Conservation (phyloP, 2,329 filamentous ascomycete genomes). For the Aspergillus sp. region DNA sequence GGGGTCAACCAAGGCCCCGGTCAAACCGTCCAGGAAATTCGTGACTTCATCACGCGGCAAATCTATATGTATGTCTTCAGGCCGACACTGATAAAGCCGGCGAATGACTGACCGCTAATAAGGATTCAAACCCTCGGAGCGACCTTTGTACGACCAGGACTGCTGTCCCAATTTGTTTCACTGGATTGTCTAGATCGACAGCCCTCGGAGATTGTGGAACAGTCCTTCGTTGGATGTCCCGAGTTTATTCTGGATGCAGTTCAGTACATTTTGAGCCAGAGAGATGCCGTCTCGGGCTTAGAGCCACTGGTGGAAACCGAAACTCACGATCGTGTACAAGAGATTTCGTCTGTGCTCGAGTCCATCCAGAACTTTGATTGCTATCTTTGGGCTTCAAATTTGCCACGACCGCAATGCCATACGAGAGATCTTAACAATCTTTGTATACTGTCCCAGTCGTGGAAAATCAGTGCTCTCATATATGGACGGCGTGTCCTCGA, state of each 20-base stretch:
- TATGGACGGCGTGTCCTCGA: conserved; percentile 34
- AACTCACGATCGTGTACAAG: conserved; percentile 7
- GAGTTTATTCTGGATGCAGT: conserved; percentile 32
- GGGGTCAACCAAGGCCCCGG: conserved; percentile 22
- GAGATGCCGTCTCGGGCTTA: conserved; percentile 22
- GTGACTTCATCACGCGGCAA: conserved; percentile 30
- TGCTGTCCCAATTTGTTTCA: conserved; percentile 25
- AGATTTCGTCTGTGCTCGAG: conserved; percentile 18
- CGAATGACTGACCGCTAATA: background rate
- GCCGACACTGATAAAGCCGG: background rate
- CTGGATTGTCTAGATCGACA: conserved; percentile 14
- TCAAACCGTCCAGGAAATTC: conserved; percentile 27
- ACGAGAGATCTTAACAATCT: conserved; percentile 21
- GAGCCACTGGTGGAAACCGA: conserved; percentile 1
- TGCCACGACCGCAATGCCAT: conserved; percentile 16
- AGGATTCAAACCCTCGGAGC: conserved; percentile 36
- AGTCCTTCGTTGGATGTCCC: conserved; percentile 38
- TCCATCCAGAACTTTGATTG: conserved; percentile 26
- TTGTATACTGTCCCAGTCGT: conserved; percentile 27
- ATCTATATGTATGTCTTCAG: conserved; percentile 28
- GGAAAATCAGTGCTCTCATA: conserved; percentile 29
- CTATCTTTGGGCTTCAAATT: conserved; percentile 24
- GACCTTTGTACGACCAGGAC: conserved; percentile 31
- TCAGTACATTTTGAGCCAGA: conserved; percentile 26
- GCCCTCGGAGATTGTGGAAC: conserved; percentile 29